Conservation (phyloP, 306 rosid species). For the Trifolium dubium region DNA sequence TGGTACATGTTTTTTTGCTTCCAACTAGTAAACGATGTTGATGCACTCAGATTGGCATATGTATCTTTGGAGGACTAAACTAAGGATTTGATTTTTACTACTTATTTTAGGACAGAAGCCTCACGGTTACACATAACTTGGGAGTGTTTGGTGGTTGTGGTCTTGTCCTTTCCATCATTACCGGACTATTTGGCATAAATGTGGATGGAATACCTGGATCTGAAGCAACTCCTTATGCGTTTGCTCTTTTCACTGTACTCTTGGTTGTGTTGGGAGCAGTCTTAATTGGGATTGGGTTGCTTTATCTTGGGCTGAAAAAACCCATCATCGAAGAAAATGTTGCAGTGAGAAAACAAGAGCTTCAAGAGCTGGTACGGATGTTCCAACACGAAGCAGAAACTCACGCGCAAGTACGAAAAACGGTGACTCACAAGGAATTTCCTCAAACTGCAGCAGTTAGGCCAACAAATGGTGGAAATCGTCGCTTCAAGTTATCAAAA, state of each 20-base stretch:
- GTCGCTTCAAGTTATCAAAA: conserved; percentile 36
- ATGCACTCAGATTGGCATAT: neutral
- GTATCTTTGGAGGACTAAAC: no score
- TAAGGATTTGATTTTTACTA: conserved; percentile 5
- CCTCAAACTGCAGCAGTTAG: conserved; percentile 59
- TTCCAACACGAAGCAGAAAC: conserved; percentile 93
- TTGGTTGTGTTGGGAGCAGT: conserved; percentile 56
- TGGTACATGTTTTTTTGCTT: neutral
- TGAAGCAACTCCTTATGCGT: conserved; percentile 68
- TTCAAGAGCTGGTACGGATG: conserved; percentile 75
- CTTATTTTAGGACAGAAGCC: conserved; percentile 79
- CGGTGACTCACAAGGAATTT: conserved; percentile 56
- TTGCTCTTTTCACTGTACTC: conserved; percentile 61
- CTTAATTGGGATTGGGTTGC: conserved; percentile 67
- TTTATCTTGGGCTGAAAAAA: conserved; percentile 78
- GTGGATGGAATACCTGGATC: conserved; percentile 93
- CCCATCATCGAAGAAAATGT: conserved; percentile 68
- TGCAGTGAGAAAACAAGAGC: conserved; percentile 70
- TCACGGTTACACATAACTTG: conserved; percentile 77
- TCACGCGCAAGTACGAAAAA: conserved; percentile 75
- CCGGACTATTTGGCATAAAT: conserved; percentile 92
- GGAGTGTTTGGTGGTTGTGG: conserved; percentile 93
- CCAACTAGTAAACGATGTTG: neutral
- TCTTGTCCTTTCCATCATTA: conserved; percentile 78
- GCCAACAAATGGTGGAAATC: conserved; percentile 38